These are phyloP conservation scores for Aspergillus fischeri DNA, from an alignment of 2,329 filamentous ascomycete species.

Conservation along the genomic window DNA sequence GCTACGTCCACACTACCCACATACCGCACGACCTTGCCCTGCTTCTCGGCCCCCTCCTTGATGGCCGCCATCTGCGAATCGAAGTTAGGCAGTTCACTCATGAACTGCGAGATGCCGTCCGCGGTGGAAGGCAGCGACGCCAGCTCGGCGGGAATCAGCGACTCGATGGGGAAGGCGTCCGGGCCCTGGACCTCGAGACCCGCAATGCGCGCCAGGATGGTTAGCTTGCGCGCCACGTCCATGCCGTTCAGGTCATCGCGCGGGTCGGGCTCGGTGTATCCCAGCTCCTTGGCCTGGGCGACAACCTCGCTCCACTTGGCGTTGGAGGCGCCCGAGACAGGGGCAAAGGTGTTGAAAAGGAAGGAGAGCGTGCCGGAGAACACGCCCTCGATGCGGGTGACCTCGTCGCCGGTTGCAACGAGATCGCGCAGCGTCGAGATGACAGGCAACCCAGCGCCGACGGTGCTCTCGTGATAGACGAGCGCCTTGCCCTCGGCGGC, in stretches of 20 bases:
- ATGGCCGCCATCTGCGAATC: conserved; percentile 86
- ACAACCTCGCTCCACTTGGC: conserved; percentile 91
- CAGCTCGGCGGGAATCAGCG: conserved; percentile 82
- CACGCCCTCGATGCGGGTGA: conserved; percentile 91
- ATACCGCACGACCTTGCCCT: conserved; percentile 89
- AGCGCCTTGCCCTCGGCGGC: conserved; percentile 63
- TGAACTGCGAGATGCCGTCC: conserved; percentile 71
- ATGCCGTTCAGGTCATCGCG: conserved; percentile 82
- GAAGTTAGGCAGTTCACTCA: conserved; percentile 73
- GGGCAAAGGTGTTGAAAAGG: conserved; percentile 95
- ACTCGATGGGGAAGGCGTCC: conserved; percentile 88
- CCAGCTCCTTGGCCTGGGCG: conserved; percentile 83
- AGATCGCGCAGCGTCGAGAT: conserved; percentile 92
- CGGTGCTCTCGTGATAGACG: conserved; percentile 92
- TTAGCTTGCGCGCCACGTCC: conserved; percentile 92
- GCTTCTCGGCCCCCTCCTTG: conserved; percentile 77
- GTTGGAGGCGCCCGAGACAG: conserved; percentile 56
- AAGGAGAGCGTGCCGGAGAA: conserved; percentile 98
- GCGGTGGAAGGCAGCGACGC: conserved; percentile 62
- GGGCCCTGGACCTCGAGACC: conserved; percentile 79
- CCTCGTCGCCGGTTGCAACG: conserved; percentile 87
- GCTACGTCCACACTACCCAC: conserved; percentile 88
- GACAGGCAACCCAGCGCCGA: conserved; percentile 88
- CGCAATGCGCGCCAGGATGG: conserved; percentile 82
- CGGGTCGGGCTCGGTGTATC: conserved; percentile 87